phyloP scores from a whole-genome alignment of 495 filamentous ascomycete genomes.

The Thermochaetoides thermophila region DNA sequence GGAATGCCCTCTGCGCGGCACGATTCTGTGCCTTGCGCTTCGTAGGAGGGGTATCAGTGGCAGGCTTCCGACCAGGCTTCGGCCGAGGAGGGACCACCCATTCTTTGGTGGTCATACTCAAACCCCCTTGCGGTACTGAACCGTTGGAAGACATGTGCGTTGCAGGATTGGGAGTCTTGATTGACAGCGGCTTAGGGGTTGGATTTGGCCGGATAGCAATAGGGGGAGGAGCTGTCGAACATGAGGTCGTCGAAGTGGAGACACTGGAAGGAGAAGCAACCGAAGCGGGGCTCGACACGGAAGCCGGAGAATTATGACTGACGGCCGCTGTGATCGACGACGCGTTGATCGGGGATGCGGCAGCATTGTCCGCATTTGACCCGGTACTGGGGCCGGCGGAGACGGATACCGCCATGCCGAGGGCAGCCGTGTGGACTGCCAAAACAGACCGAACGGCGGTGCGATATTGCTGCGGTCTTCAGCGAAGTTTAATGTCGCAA shows the following conservation, averaged over 20 bases:
- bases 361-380: background rate
- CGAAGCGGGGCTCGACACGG: conserved; percentile 17
- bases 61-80: conserved; percentile 87
- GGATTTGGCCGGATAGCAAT: conserved; percentile 17
- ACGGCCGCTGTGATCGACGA: conserved; percentile 9
- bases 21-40: conserved; percentile 89
- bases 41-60: conserved; percentile 78
- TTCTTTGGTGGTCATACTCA: conserved; percentile 60
- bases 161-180: conserved; percentile 10
- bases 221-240: conserved; percentile 10
- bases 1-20: conserved; percentile 79
- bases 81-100: conserved; percentile 80
- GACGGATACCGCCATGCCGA: conserved; percentile 6
- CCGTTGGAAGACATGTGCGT: conserved; percentile 12
- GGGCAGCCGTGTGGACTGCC: background rate
- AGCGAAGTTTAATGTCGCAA: conserved; percentile 6
- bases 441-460: too few species aligned
- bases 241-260: conserved; percentile 13
- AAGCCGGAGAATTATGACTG: conserved; percentile 7
- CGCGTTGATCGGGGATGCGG: conserved; percentile 1
- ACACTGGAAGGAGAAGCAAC: conserved; percentile 12
- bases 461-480: conserved; percentile 5
- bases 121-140: conserved; percentile 9
- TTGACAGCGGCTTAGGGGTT: conserved; percentile 10
- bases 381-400: background rate